Base-by-base conservation (phyloP, 768 basidiomycete genomes). In the Roridomyces roridus region DNA sequence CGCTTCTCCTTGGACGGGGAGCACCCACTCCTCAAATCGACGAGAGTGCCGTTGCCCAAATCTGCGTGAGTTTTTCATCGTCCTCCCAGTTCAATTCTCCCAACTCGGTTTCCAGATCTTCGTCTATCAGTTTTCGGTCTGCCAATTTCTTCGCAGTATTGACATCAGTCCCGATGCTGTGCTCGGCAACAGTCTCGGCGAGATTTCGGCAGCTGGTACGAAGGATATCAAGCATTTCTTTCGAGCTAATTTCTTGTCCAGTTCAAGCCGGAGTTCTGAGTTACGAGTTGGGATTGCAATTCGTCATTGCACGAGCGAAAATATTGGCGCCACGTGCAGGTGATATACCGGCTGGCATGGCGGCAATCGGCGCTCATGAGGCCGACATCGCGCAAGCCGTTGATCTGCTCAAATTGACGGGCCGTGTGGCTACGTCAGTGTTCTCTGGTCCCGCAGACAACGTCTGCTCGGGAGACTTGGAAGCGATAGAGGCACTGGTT, bases 121-220 rank as follows among this genome's bases (percentile, higher is more conserved):
- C 48, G 67, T 75, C 14, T 75, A 71, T 58, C 75, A 75, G 51
- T 74, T 70, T 59, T 62, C 73, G 1, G 63, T 74, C 12, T 61
- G 63, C 25, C 66, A 60, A 6, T 76, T 73, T 70, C 41, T 75
- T 36, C 63, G 65, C 43, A 65, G 51, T 18, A 28, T 76, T 11
- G 69, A 68, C 10, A 64, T 45, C 61, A 2, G 5, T 2, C 37
- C 71, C 1, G 62, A 68, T 44, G 70, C 72, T 9, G 73, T 76
- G 7, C 61, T 76, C 55, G 74, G 74, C 1, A 72, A 76, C 52
- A 74, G 73, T 51, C 63, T 76, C 5, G 74, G 74, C 25, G 74
- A 76, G 56, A 70, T 76, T 53, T 70, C 73, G 11, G 74, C 71
- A 12, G 68, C 72, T 42, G 74, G 74, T 74, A 36, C n/a, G 70